Evolutionary conservation across 2,329 filamentous ascomycete species (phyloP).

Genomic region (Fusarium nematophilum): DNA sequence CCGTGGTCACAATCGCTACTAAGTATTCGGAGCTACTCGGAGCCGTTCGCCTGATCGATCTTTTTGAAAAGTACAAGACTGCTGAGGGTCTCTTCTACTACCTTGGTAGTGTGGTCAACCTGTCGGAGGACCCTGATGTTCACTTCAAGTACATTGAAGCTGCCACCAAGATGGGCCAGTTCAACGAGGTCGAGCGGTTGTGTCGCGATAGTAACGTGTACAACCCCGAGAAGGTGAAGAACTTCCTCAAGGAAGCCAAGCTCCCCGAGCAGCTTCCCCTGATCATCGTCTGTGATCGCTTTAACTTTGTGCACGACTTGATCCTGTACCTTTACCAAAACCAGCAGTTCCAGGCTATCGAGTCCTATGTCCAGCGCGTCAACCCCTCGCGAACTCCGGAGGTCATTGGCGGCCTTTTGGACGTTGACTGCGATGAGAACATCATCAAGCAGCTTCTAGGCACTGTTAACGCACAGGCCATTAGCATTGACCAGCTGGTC

Average conservation of each 20-base stretch:
- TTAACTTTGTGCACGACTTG: slow-evolving; percentile 97
- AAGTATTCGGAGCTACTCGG: slow-evolving; percentile 98
- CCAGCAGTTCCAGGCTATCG: slow-evolving; percentile 98
- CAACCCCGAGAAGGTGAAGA: slow-evolving; percentile 97
- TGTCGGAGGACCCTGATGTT: slow-evolving; percentile 94
- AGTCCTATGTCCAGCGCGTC: slow-evolving; percentile 96
- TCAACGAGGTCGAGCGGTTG: slow-evolving; percentile 96
- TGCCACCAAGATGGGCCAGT: slow-evolving; percentile 91
- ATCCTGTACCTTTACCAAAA: slow-evolving; percentile 98
- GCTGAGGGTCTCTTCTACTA: slow-evolving; percentile 98
- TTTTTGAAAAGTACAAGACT: slow-evolving; percentile 98
- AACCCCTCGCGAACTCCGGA: slow-evolving; percentile 92
- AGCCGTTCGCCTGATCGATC: slow-evolving; percentile 85
- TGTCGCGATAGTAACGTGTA: slow-evolving; percentile 93
- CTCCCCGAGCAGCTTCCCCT: slow-evolving; percentile 92
- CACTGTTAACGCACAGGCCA: slow-evolving; percentile 84
- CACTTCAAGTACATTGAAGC: slow-evolving; percentile 99
- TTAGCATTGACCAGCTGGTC: slow-evolving; percentile 95
- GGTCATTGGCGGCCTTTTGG: slow-evolving; percentile 91
- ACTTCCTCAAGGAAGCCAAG: slow-evolving; percentile 97
- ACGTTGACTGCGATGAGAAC: slow-evolving; percentile 95
- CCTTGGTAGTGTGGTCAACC: slow-evolving; percentile 95
- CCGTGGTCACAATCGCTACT: slow-evolving; percentile 94
- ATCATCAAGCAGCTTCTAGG: slow-evolving; percentile 93
- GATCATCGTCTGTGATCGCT: slow-evolving; percentile 99